phyloP scores from a whole-genome alignment of 345 rosid species.

The Physaria fendleri region DNA sequence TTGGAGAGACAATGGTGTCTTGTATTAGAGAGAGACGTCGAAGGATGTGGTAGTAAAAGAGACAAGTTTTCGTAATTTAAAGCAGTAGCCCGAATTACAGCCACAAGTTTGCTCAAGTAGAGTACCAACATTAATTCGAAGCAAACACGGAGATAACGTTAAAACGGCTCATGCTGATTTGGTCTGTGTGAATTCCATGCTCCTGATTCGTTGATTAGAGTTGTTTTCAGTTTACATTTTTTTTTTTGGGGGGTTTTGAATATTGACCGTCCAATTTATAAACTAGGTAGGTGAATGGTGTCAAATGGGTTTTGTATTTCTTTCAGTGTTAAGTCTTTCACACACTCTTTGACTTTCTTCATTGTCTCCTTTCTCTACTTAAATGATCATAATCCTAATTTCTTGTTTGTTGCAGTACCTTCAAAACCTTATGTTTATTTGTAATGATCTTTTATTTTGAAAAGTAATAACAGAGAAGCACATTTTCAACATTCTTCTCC shows the following conservation, averaged over 20 bases:
- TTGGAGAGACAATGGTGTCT: neutral
- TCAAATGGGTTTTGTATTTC: neutral
- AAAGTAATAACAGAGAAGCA: no score
- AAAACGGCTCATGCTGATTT: constrained; percentile 3
- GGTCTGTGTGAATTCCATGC: neutral
- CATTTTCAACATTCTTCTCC: no score
- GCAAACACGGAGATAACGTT: constrained; percentile 2
- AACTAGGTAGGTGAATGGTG: neutral
- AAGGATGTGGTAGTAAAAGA: constrained; percentile 7
- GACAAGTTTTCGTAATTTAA: neutral
- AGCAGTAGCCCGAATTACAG: constrained; percentile 10
- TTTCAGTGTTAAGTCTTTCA: neutral
- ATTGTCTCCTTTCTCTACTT: no score
- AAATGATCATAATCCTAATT: no score
- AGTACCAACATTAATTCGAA: neutral
- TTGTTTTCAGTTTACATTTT: neutral
- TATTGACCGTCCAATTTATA: neutral
- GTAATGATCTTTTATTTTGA: no score
- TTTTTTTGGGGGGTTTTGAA: neutral
- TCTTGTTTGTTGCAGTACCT: no score
- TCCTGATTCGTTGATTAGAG: neutral
- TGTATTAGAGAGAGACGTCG: neutral
- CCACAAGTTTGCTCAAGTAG: neutral
- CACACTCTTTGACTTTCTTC: neutral
- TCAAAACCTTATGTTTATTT: no score